A percentile compares a stretch with the other conserved stretches of the same genome.
Conservation (phyloP, 2,329 filamentous ascomycete genomes). For the Chaetoscypha palmicola region DNA sequence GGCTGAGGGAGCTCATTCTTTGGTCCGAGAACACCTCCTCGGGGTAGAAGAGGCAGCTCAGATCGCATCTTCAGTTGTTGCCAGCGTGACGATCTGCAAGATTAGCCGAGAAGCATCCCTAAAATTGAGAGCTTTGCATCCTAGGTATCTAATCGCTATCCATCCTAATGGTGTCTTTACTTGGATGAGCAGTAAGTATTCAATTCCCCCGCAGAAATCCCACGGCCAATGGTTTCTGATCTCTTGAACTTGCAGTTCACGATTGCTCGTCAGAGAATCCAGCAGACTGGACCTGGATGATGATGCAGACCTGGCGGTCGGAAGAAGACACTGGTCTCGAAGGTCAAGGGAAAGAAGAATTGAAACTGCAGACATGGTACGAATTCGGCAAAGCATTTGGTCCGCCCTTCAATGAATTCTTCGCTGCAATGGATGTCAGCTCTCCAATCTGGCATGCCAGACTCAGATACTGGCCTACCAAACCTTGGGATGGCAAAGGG, state of each 20-base stretch:
- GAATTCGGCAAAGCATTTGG: slow-evolving; percentile 14
- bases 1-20: slow-evolving; percentile 87
- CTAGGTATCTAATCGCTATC: slow-evolving; percentile 41
- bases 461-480: slow-evolving; percentile 31
- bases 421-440: slow-evolving; percentile 23
- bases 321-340: slow-evolving; percentile 13
- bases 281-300: slow-evolving; percentile 21
- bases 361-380: slow-evolving; percentile 9
- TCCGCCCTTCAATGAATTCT: slow-evolving; percentile 25
- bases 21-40: slow-evolving; percentile 82
- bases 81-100: slow-evolving; percentile 34
- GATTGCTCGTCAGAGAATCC: slow-evolving; percentile 15
- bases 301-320: slow-evolving; percentile 21
- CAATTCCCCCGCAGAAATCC: background rate
- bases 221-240: too few relatives aligned
- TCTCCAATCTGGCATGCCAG: slow-evolving; percentile 13
- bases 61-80: slow-evolving; percentile 33
- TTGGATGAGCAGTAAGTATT: slow-evolving; percentile 20
- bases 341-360: slow-evolving; percentile 3
- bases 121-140: slow-evolving; percentile 46
- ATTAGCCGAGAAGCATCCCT: slow-evolving; percentile 42
- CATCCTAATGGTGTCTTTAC: slow-evolving; percentile 34
- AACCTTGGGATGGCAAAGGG: slow-evolving; percentile 38
- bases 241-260: background rate
- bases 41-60: slow-evolving; percentile 31